Evolutionary conservation across 495 filamentous ascomycete species (phyloP).

Genomic region (Cenococcum geophilum): DNA sequence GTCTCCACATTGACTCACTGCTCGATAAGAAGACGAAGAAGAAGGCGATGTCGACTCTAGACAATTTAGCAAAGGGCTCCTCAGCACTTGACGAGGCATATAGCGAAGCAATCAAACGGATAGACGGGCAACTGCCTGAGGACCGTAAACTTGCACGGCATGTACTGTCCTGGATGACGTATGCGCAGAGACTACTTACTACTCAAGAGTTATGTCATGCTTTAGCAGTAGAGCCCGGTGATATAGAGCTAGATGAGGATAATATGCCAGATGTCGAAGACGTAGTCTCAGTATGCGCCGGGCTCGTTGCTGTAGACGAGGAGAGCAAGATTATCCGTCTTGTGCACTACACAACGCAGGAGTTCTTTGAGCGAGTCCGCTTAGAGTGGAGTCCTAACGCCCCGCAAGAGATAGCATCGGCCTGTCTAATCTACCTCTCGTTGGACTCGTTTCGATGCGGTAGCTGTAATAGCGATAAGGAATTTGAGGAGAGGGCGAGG

Average conservation of each 20-base stretch:
- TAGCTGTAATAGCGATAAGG: constrained; percentile 30
- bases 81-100: constrained; percentile 35
- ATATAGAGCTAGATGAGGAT: constrained; percentile 38
- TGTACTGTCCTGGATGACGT: constrained; percentile 45
- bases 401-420: constrained; percentile 35
- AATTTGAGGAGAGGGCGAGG: constrained; percentile 29
- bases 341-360: constrained; percentile 52
- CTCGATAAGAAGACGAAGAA: constrained; percentile 31
- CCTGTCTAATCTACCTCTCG: constrained; percentile 45
- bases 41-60: constrained; percentile 29
- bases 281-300: constrained; percentile 46
- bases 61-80: background rate
- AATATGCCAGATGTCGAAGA: constrained; percentile 38
- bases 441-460: constrained; percentile 37
- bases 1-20: constrained; percentile 45
- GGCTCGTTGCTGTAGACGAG: constrained; percentile 47
- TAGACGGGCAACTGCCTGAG: constrained; percentile 35
- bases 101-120: constrained; percentile 40
- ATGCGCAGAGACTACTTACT: constrained; percentile 39
- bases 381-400: constrained; percentile 38
- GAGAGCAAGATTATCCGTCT: constrained; percentile 46
- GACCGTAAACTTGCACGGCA: constrained; percentile 34
- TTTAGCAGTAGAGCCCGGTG: constrained; percentile 35
- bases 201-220: constrained; percentile 46
- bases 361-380: constrained; percentile 45